A percentile compares a stretch with the other conserved stretches of the same genome.
phyloP scores from a whole-genome alignment of 2,329 filamentous ascomycete species.

The Hypoxylon sp. region DNA sequence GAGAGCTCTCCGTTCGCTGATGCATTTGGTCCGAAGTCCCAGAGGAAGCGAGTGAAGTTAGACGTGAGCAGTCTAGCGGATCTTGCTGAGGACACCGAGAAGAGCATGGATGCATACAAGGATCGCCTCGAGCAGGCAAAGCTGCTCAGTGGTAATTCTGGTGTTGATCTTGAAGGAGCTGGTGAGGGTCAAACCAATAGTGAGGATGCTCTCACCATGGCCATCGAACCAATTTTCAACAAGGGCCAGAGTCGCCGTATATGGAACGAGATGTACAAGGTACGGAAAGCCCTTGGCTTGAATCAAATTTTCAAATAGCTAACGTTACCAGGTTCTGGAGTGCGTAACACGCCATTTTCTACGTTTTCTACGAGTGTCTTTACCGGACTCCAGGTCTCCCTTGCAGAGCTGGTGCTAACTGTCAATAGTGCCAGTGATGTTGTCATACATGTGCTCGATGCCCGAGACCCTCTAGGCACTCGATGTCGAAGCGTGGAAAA shows the following conservation, averaged over 20 bases:
- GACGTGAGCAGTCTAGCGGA: slow-evolving; percentile 86
- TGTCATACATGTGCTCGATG: slow-evolving; percentile 93
- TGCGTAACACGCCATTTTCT: slow-evolving; percentile 46
- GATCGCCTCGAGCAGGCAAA: slow-evolving; percentile 85
- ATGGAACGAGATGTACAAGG: slow-evolving; percentile 83
- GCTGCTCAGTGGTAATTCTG: slow-evolving; percentile 79
- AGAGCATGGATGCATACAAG: slow-evolving; percentile 85
- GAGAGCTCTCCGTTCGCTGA: slow-evolving; percentile 88
- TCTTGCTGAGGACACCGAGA: slow-evolving; percentile 82
- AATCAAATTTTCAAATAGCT: background rate
- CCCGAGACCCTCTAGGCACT: slow-evolving; percentile 89
- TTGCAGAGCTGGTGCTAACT: slow-evolving; percentile 9
- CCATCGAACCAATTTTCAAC: slow-evolving; percentile 89
- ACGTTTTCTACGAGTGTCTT: background rate
- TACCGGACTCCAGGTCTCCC: background rate
- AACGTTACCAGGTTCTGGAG: slow-evolving; percentile 56
- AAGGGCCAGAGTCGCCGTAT: slow-evolving; percentile 96
- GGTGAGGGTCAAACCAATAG: slow-evolving; percentile 56
- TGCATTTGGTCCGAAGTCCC: slow-evolving; percentile 93
- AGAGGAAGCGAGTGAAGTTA: slow-evolving; percentile 92
- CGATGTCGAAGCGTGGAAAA: slow-evolving; percentile 92
- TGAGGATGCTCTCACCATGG: slow-evolving; percentile 69
- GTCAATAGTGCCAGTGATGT: slow-evolving; percentile 95
- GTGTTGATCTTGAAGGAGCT: slow-evolving; percentile 64
- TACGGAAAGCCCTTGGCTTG: background rate